phyloP scores from a whole-genome alignment of 1,284 basidiomycete genomes.

The Exobasidium cylindrosporum region DNA sequence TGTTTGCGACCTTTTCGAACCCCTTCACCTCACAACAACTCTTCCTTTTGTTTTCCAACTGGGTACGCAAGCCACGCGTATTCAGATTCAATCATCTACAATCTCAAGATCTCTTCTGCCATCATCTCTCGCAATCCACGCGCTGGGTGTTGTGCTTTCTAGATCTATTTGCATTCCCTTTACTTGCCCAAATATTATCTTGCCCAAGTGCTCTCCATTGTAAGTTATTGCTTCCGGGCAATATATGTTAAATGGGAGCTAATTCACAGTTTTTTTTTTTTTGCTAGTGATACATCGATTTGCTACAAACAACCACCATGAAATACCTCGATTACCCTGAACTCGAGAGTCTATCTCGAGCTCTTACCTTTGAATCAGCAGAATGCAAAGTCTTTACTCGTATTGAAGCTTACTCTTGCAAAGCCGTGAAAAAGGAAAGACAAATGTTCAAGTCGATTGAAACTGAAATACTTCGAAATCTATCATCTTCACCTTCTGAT shows the following conservation, averaged over 20 bases:
- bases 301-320: slow-evolving; percentile 60
- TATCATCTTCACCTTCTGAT: slow-evolving; percentile 48
- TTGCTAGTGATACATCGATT: neutral
- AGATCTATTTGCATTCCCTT: neutral
- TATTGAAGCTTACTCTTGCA: slow-evolving; percentile 96
- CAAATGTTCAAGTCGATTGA: slow-evolving; percentile 84
- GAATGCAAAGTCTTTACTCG: slow-evolving; percentile 88
- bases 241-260: neutral
- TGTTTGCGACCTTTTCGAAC: neutral
- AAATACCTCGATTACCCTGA: slow-evolving; percentile 86
- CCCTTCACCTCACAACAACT: neutral
- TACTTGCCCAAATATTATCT: neutral
- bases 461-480: slow-evolving; percentile 42
- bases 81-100: slow-evolving; percentile 7
- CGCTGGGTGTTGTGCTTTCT: neutral
- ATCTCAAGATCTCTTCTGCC: neutral
- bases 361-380: slow-evolving; percentile 69
- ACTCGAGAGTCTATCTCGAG: slow-evolving; percentile 72
- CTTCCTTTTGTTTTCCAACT: too few species aligned
- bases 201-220: neutral
- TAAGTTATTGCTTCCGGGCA: too few species aligned
- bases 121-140: slow-evolving; percentile 11
- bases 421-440: slow-evolving; percentile 94
- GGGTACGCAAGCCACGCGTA: slow-evolving; percentile 26
- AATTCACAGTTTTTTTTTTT: neutral